phyloP scores from a whole-genome alignment of 2,329 filamentous ascomycete genomes.

The Amylocarpus encephaloides region DNA sequence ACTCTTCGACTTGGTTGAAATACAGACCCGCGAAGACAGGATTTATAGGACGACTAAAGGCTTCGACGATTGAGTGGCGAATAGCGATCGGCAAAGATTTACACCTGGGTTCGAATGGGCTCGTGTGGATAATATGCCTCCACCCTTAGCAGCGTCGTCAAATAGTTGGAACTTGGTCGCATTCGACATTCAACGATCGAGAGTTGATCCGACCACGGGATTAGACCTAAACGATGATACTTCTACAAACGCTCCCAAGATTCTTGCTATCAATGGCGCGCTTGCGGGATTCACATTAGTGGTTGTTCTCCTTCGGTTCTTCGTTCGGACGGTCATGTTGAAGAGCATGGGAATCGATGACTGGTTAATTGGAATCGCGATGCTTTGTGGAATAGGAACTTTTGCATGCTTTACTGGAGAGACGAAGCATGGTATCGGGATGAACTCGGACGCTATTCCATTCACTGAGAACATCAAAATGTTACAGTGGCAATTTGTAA shows the following conservation, averaged over 20 bases:
- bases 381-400: conserved; percentile 19
- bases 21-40: no score
- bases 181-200: neutral
- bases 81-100: neutral
- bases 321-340: conserved; percentile 39
- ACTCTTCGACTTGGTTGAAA: no score
- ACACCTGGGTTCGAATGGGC: neutral
- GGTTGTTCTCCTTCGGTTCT: conserved; percentile 35
- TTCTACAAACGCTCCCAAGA: conserved; percentile 31
- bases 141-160: neutral
- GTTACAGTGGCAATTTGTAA: conserved; percentile 34
- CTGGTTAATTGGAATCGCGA: conserved; percentile 37
- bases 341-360: conserved; percentile 42
- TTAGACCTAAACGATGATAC: conserved; percentile 12
- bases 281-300: conserved; percentile 33
- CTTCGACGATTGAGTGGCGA: no score
- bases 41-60: no score
- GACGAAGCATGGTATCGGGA: conserved; percentile 39
- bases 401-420: conserved; percentile 31
- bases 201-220: neutral
- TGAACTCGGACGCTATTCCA: conserved; percentile 33
- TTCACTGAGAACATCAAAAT: conserved; percentile 30
- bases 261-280: conserved; percentile 35
- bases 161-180: neutral
- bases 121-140: neutral